Base-by-base conservation (phyloP, 169 alveolate genomes). In the Plasmodium adleri region DNA sequence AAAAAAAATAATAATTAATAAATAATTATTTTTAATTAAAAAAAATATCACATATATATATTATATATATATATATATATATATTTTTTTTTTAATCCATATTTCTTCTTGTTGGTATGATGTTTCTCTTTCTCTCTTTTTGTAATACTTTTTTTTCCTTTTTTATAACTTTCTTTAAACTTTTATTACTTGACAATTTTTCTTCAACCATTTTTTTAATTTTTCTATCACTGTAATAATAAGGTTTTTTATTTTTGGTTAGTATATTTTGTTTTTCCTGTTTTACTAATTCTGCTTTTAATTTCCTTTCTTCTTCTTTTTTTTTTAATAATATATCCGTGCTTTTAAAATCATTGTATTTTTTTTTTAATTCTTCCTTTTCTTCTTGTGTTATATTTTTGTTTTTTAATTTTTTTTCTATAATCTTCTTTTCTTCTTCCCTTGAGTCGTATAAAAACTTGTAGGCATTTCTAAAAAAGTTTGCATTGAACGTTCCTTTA, bases 271-370 rank as follows among this genome's bases (percentile, higher is more conserved):
- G 28, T 24, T 76, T 76, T 39, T 76, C 88, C 59, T 76, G 58
- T n/a, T 58, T 52, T 10, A 76, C 68, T 10, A 76, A 56, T 20
- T 63, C 50, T 17, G 62, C 56, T 76, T 76, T 76, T 64, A 76
- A 56, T 63, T 76, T 76, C 22, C 88, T 50, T 63, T 76, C 88
- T 52, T 76, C 88, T 39, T 76, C 88, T 13, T 76, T 76, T 43
- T 67, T 76, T 63, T 76, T 67, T 39, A 76, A 15, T 32, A 63
- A 8, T 24, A 54, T 68, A 20, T 76, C 88, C 0, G 70, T 49
- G 58, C 62, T 67, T 32, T 50, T 76, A 76, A 63, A 76, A 67
- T 67, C 52, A 76, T 32, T 52, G 12, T 63, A 67, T 52, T 63
- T 66, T 26, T 76, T 76, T 67, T 76, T 76, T 49, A 76, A 67